Evolutionary conservation across 2,329 filamentous ascomycete genomes (phyloP).

Genomic region (Exophiala oligosperma): DNA sequence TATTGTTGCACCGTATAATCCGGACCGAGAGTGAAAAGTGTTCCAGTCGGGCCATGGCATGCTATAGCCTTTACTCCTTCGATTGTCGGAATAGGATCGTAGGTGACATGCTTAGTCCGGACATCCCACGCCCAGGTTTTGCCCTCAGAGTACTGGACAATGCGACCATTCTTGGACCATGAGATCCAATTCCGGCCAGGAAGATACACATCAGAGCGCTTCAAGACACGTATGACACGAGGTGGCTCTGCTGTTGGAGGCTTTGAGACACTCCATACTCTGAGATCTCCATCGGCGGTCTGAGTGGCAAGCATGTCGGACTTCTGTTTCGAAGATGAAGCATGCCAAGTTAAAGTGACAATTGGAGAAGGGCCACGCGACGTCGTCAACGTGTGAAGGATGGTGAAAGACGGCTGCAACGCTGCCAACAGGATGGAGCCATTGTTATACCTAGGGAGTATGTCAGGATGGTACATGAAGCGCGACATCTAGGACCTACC

Average conservation of each 20-base stretch:
- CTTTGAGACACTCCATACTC: slow-evolving; percentile 96
- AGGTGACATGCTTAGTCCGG: slow-evolving; percentile 93
- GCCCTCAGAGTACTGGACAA: slow-evolving; percentile 89
- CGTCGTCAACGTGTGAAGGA: slow-evolving; percentile 87
- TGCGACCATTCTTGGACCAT: slow-evolving; percentile 97
- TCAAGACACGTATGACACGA: slow-evolving; percentile 84
- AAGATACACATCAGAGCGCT: slow-evolving; percentile 64
- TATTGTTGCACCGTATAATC: slow-evolving; percentile 94
- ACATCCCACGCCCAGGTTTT: slow-evolving; percentile 97
- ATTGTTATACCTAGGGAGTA: slow-evolving; percentile 74
- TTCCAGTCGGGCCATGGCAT: slow-evolving; percentile 86
- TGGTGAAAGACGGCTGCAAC: slow-evolving; percentile 87
- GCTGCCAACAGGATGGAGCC: slow-evolving; percentile 89
- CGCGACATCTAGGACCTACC: slow-evolving; percentile 52
- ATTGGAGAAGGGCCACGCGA: slow-evolving; percentile 83
- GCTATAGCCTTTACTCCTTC: slow-evolving; percentile 79
- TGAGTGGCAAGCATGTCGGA: slow-evolving; percentile 97
- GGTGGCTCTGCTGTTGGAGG: slow-evolving; percentile 69
- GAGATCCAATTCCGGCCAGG: slow-evolving; percentile 90
- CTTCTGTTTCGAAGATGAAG: slow-evolving; percentile 91
- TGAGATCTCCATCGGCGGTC: slow-evolving; percentile 84
- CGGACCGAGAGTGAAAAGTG: slow-evolving; percentile 83
- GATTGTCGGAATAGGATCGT: slow-evolving; percentile 81
- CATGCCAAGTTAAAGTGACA: slow-evolving; percentile 87
- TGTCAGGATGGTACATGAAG: slow-evolving; percentile 16